Evolutionary conservation across 108 stramenopile genomes (phyloP).

Genomic region (Aurantiochytrium sp.): DNA sequence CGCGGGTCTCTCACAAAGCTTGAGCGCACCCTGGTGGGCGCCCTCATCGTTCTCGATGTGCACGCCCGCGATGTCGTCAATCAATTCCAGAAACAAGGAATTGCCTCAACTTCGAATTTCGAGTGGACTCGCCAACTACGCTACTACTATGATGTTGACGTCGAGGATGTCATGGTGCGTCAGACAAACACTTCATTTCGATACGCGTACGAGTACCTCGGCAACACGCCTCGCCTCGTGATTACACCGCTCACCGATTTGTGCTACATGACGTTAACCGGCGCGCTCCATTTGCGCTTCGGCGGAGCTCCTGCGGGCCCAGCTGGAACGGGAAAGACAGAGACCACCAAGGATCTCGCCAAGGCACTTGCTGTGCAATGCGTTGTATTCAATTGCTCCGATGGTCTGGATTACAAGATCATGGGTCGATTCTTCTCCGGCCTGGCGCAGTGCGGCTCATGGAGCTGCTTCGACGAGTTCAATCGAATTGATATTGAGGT

Average conservation of each 20-base stretch:
- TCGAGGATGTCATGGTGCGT: conserved; percentile 47
- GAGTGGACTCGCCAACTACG: conserved; percentile 59
- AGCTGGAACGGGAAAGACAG: conserved; percentile 53
- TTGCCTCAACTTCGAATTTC: conserved; percentile 37
- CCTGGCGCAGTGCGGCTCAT: conserved; percentile 50
- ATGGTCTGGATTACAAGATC: conserved; percentile 56
- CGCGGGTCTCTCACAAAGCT: conserved; percentile 39
- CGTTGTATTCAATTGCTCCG: conserved; percentile 64
- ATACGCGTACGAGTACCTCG: conserved; percentile 56
- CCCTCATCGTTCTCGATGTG: conserved; percentile 52
- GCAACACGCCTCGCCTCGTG: conserved; percentile 50
- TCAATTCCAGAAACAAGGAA: conserved; percentile 27
- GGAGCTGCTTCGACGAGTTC: conserved; percentile 60
- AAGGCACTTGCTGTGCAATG: conserved; percentile 59
- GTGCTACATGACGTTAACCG: conserved; percentile 60
- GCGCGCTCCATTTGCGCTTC: conserved; percentile 50
- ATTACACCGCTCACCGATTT: conserved; percentile 59
- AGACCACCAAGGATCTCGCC: conserved; percentile 58
- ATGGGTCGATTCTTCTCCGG: conserved; percentile 61
- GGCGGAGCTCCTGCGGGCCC: conserved; percentile 56
- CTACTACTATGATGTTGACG: conserved; percentile 41
- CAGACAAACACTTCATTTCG: conserved; percentile 50
- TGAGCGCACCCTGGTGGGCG: conserved; percentile 48
- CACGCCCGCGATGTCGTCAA: conserved; percentile 52
- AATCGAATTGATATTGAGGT: conserved; percentile 59